Base-by-base conservation (phyloP, 345 rosid genomes). In the Gossypium bickii region DNA sequence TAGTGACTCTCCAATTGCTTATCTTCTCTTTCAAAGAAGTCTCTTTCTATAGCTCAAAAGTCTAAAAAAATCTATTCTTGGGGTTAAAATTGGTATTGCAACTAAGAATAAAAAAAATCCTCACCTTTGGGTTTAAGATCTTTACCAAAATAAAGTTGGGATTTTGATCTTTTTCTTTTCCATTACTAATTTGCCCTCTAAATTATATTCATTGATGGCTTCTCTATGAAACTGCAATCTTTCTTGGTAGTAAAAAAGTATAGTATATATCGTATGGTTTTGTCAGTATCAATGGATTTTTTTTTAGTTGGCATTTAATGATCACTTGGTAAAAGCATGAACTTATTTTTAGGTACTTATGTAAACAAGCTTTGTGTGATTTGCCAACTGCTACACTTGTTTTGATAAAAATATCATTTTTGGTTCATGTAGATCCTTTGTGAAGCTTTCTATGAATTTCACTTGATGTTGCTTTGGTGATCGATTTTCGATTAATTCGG, bases 341-440 rank as follows among this genome's bases (percentile, higher is more conserved):
- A 88, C 92, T 81, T 73, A 87, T 80, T 81, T 22, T 62, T 74
- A 70, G 74, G 75, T 47, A 67, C 80, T 78, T 77, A 57, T 73
- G 83, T 61, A 76, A 80, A 78, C 84, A 66, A 80, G 79, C 78
- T 79, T 80, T 79, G 16, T 83, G 84, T 82, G 88, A 87, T 83
- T 73, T 78, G 84, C 84, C 87, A 90, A 88, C 98, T 84, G 87
- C 98, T 85, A 87, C 88, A 57, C 86, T 83, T 63, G 86, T 87
- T 83, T 85, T 51, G 80, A 69, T 51, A 34, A 44, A 68, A 57
- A 66, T 41, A 71, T 78, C 71, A 52, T 18, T 8, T 34, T 34
- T 34, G 7, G 41, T 34, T 34, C 41, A 4, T 34, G 41, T 5
- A 10, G 52, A 4, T 12, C 52, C 15, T 48, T 48, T 48, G 15